Evolutionary conservation across 805 yeast species (phyloP).

Genomic region (Candida andamanensis): DNA sequence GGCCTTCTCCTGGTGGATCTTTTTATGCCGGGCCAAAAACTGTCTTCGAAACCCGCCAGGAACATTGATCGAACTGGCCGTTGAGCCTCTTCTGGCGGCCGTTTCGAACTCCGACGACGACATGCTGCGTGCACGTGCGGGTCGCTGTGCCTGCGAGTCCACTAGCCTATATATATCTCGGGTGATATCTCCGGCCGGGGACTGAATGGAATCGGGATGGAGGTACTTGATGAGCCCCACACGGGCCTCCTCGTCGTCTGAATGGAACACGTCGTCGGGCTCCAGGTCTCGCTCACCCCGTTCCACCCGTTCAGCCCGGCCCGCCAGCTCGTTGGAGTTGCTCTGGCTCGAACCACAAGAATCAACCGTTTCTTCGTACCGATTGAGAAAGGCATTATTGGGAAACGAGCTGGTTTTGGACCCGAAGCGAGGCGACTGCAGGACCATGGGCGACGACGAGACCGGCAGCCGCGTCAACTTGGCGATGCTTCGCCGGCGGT

Average conservation of each 20-base stretch:
- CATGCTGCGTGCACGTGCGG: conserved; percentile 17
- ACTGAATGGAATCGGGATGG: conserved; percentile 20
- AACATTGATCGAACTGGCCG: conserved; percentile 64
- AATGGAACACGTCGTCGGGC: conserved; percentile 1
- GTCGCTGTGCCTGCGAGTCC: conserved; percentile 9
- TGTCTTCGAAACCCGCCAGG: conserved; percentile 85
- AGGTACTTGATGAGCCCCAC: conserved; percentile 7
- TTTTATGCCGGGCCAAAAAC: conserved; percentile 31
- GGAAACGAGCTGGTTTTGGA: conserved; percentile 8
- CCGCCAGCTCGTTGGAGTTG: conserved; percentile 7
- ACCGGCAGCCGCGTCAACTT: conserved; percentile 26
- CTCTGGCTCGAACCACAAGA: conserved; percentile 8
- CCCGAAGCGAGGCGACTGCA: conserved; percentile 16
- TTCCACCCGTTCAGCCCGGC: conserved; percentile 1
- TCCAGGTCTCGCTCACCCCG: not conserved
- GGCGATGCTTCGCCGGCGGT: conserved; percentile 26
- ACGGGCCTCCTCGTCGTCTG: conserved; percentile 3
- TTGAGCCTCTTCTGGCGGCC: conserved; percentile 48
- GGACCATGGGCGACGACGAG: conserved; percentile 16
- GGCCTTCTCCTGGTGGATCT: conserved; percentile 20
- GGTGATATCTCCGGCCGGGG: conserved; percentile 50
- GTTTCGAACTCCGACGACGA: conserved; percentile 20
- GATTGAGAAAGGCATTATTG: conserved; percentile 17
- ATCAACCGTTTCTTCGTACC: conserved; percentile 7
- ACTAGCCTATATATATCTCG: conserved; percentile 39